Percentiles rank a stretch among this genome's conserved stretches.
Conservation (phyloP, 176 grass and related monocot genomes). For the Zoysia pacifica region DNA sequence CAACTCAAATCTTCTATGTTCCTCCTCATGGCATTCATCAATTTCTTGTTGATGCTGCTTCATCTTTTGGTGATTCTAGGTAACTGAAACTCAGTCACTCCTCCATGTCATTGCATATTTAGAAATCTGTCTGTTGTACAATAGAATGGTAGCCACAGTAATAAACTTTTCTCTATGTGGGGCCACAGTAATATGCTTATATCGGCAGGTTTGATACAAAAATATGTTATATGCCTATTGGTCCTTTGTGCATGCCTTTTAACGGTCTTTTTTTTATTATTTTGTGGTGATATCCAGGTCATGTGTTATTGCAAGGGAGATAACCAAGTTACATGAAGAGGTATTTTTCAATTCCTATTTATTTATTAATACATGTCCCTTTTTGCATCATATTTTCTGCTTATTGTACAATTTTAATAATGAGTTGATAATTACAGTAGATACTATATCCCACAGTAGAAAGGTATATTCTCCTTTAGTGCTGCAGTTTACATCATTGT, state of each 20-base stretch:
- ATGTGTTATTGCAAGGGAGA: slow-evolving; percentile 95
- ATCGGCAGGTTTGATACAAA: slow-evolving; percentile 8
- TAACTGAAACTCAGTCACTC: slow-evolving; percentile 25
- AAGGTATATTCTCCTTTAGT: background rate
- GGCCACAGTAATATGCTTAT: background rate
- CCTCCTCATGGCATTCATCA: slow-evolving; percentile 86
- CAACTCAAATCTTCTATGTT: slow-evolving; percentile 93
- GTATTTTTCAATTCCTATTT: slow-evolving; percentile 45
- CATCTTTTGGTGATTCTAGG: slow-evolving; percentile 77
- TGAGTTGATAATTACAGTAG: background rate
- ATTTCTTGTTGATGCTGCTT: slow-evolving; percentile 74
- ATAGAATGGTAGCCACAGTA: slow-evolving; percentile 4
- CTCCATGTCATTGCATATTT: slow-evolving; percentile 8
- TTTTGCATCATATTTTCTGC: background rate
- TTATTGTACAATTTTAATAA: slow-evolving; percentile 24
- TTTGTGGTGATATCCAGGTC: slow-evolving; percentile 52
- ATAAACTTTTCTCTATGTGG: background rate
- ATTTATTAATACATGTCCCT: slow-evolving; percentile 20
- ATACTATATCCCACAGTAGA: slow-evolving; percentile 4
- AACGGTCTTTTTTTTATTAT: slow-evolving; percentile 35
- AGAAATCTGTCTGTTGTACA: slow-evolving; percentile 3
- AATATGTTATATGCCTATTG: slow-evolving; percentile 1
- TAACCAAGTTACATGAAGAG: slow-evolving; percentile 99
- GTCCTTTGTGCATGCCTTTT: slow-evolving; percentile 24
- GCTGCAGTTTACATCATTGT: background rate